Evolutionary conservation across 2,329 filamentous ascomycete genomes (phyloP).

Genomic region (Cyclaneusma minus): DNA sequence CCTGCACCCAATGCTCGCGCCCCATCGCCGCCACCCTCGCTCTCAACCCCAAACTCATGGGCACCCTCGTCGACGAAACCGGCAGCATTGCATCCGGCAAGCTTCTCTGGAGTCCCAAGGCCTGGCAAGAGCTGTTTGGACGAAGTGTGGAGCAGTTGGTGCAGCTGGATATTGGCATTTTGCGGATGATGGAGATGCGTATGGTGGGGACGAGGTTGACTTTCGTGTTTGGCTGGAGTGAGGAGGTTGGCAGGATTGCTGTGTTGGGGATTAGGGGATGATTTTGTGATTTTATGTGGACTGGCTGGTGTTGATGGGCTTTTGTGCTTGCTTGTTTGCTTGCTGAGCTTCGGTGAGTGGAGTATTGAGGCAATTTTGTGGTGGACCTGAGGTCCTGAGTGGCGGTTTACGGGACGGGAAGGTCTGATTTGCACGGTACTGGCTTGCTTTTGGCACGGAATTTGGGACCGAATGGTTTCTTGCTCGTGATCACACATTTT

Average conservation of each 20-base stretch:
- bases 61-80: slow-evolving; percentile 35
- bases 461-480: no score
- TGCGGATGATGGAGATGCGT: slow-evolving; percentile 34
- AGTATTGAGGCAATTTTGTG: no score
- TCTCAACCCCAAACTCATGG: slow-evolving; percentile 26
- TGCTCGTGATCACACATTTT: no score
- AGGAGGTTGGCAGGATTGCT: slow-evolving; percentile 22
- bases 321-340: no score
- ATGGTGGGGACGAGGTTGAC: slow-evolving; percentile 35
- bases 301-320: no score
- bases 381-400: no score
- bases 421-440: no score
- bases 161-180: slow-evolving; percentile 19
- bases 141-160: slow-evolving; percentile 25
- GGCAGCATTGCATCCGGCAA: slow-evolving; percentile 33
- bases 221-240: slow-evolving; percentile 37
- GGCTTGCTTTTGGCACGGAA: no score
- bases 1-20: slow-evolving; percentile 24
- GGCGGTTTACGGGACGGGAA: no score
- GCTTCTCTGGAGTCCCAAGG: slow-evolving; percentile 33
- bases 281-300: no score
- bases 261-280: slow-evolving; percentile 27
- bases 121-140: slow-evolving; percentile 35
- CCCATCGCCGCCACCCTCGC: slow-evolving; percentile 15
- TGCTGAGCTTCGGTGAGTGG: no score